Base-by-base conservation (phyloP, 352 stramenopile species). In the Phytophthora sansomeana region DNA sequence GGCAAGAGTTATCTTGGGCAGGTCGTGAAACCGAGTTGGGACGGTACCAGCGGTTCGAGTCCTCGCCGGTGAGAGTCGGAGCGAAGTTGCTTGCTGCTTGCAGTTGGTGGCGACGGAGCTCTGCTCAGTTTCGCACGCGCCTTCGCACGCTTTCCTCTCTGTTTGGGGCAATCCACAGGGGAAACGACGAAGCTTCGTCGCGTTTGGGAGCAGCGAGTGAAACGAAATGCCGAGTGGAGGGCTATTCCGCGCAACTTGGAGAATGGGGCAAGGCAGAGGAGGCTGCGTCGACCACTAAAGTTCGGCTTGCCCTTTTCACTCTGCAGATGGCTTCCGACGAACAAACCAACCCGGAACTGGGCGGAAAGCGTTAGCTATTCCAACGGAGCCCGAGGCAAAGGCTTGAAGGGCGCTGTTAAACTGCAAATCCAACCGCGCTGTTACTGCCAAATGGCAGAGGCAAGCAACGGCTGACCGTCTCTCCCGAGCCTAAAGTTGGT, bases 1-100 rank as follows among this genome's bases (percentile, higher is more conserved):
- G 67, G n/a, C 14, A 21, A 21, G 14, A 6, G 48, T 29, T 57
- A 57, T 54, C 39, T 67, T 53, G 36, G n/a, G n/a, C n/a, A 13
- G 35, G 17, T 8, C 21, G 38, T 16, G 50, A 66, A 63, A 59
- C 53, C 56, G 55, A 67, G 50, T 53, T 76, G 66, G 28, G 70
- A 75, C 46, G 51, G 57, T 72, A 78, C 70, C 62, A 72, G 55
- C 65, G 42, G 38, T 16, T 7, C 19, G 50, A 58, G 49, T 39
- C 61, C 55, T 71, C 29, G 48, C 60, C 19, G 48, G 66, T 69
- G 58, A 72, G 64, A 77, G 58, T 30, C 58, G 64, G 63, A 77
- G 58, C 57, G 44, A 7, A 42, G 29, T 33, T 17, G 53, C 41
- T 62, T 19, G 36, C 26, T 54, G 55, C 17, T 64, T 65, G 48